phyloP scores from a whole-genome alignment of 805 yeast genomes.

The Nematodospora valgi region DNA sequence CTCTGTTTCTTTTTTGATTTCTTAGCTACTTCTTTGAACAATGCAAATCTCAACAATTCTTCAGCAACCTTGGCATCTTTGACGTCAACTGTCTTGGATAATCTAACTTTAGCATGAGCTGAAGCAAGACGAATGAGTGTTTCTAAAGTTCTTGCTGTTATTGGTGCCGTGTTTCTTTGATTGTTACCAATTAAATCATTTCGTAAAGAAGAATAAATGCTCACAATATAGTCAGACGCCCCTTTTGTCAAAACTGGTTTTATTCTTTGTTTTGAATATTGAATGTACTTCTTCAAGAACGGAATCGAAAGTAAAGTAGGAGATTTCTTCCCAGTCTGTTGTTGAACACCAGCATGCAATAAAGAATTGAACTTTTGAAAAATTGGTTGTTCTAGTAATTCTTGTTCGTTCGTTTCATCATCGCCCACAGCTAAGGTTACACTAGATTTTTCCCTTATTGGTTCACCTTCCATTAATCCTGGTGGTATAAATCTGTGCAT shows the following conservation, averaged over 20 bases:
- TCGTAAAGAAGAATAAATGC: constrained; percentile 75
- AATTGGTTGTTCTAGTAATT: constrained; percentile 54
- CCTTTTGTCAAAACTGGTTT: constrained; percentile 73
- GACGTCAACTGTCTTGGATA: constrained; percentile 68
- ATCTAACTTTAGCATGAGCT: constrained; percentile 95
- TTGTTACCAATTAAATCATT: constrained; percentile 63
- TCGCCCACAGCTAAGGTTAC: constrained; percentile 82
- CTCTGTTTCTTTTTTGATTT: constrained; percentile 31
- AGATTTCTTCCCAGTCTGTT: constrained; percentile 14
- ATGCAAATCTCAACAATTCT: constrained; percentile 75
- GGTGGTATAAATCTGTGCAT: constrained; percentile 89
- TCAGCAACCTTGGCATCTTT: constrained; percentile 86
- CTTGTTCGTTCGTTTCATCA: constrained; percentile 41
- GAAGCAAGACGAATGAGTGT: constrained; percentile 92
- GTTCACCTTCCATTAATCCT: constrained; percentile 90
- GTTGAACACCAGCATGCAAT: constrained; percentile 71
- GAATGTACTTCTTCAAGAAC: constrained; percentile 87
- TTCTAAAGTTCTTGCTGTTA: constrained; percentile 97
- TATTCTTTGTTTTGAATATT: constrained; percentile 86
- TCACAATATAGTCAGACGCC: constrained; percentile 80
- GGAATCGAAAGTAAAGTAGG: constrained; percentile 59
- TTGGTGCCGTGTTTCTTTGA: constrained; percentile 82
- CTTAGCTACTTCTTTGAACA: constrained; percentile 68
- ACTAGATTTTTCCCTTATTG: constrained; percentile 73
- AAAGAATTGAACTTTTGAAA: constrained; percentile 81